Base-by-base conservation (phyloP, 2,329 filamentous ascomycete genomes). In the Aspergillus calidoustus region DNA sequence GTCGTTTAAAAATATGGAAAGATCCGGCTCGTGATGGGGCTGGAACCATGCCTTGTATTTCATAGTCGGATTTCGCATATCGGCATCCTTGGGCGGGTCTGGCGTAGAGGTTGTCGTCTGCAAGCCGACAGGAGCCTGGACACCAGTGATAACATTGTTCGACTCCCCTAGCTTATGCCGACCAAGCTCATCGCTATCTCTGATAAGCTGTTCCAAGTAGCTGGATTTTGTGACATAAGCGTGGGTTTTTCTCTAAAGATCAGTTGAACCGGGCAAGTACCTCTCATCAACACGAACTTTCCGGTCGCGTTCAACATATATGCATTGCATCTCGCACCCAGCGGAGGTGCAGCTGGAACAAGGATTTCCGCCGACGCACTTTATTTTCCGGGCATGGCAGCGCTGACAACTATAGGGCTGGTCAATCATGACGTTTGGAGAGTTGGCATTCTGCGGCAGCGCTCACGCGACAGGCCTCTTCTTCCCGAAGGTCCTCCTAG, bases 331-430 rank as follows among this genome's bases (percentile, higher is more conserved):
- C 64, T 0, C 69, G 51, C 70, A 71, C 3, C 74, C 74, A 2
- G 72, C 69, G 17, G 69, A 62, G 44, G 67, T 65, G 60, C 78
- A 80, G 19, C 73, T 71, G 15, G 70, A 67, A 56, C 79, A 81
- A 4, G 79, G 79, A n/a, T 74, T 71, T 22, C 73, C 71, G 1
- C 78, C 78, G 0, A 78, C 79, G 59, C 79, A 80, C 63, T 77
- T 80, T 31, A 79, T 76, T 59, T 81, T 80, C n/a, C 79, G 78
- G 0, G 69, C 60, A 66, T 80, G 78, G 47, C 78, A 80, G 54
- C 77, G 69, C 62, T 76, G 72, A 41, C 78, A 80, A 7, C 70
- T 69, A 38, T 34, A 13, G 2, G 3, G 9, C 31, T 38, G 9
- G 5, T 19, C 19, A 19, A 19, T 19, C 19, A 19, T 19, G 19